Evolutionary conservation across 2,329 filamentous ascomycete genomes (phyloP).

Genomic region (Incumbomyces delicatus): DNA sequence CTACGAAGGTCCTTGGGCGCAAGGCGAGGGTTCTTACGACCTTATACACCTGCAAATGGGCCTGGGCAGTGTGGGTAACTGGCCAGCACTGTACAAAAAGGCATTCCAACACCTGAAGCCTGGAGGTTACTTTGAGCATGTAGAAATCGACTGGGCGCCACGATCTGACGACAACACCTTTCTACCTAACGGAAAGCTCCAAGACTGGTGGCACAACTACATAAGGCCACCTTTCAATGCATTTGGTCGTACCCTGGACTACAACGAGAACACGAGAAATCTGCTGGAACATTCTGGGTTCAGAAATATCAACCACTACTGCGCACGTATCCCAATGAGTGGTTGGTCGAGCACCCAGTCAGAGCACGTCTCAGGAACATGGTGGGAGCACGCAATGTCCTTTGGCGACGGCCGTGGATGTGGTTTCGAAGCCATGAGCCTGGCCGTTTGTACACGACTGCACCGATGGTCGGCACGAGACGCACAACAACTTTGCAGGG

Average conservation of each 20-base stretch:
- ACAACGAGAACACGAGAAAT: constrained; percentile 48
- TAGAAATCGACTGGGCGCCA: constrained; percentile 78
- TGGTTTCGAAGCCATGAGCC: constrained; percentile 56
- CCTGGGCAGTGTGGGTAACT: constrained; percentile 65
- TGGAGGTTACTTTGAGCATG: constrained; percentile 71
- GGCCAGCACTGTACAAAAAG: constrained; percentile 64
- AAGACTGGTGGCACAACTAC: constrained; percentile 55
- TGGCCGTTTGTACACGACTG: constrained; percentile 62
- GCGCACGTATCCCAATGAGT: constrained; percentile 62
- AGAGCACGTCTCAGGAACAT: constrained; percentile 61
- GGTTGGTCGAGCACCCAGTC: constrained; percentile 58
- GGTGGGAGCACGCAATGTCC: constrained; percentile 72
- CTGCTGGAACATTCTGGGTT: constrained; percentile 65
- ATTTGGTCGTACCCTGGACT: constrained; percentile 55
- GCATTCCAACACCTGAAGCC: constrained; percentile 66
- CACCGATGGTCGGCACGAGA: constrained; percentile 52
- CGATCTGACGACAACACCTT: constrained; percentile 59
- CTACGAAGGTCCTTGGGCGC: constrained; percentile 65
- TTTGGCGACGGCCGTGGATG: constrained; percentile 40
- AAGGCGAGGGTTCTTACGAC: constrained; percentile 63
- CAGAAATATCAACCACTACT: constrained; percentile 63
- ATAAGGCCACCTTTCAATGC: constrained; percentile 59
- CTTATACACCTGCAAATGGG: constrained; percentile 75
- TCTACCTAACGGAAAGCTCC: constrained; percentile 31
- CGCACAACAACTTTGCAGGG: constrained; percentile 52